Base-by-base conservation (phyloP, 2,329 filamentous ascomycete species). In the Aureobasidium melanogenum region DNA sequence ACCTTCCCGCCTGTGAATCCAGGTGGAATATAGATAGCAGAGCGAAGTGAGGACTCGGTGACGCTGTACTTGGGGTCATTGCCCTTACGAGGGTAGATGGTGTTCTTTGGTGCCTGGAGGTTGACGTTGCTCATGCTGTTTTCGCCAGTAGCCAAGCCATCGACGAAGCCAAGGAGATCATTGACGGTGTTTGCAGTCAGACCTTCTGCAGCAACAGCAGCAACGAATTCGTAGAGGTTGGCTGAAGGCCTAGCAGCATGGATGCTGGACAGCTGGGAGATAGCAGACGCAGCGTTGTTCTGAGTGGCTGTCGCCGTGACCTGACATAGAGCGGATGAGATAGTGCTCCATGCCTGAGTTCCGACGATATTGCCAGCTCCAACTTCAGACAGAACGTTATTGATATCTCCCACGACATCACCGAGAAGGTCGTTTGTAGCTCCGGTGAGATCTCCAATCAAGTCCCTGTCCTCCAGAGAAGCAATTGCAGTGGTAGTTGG, bases 21-120 rank as follows among this genome's bases (percentile, higher is more conserved):
- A 0, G 72, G 46, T 1, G 82, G 80, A 47, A 83, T 81, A 67
- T 77, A 76, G 57, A 84, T 81, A 2, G 77, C 81, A n/a, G 74
- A 68, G 28, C 80, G 77, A 17, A 84, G 74, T 10, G 70, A 66
- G 0, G 66, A 62, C 66, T 84, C 81, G 0, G 73, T 66, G 3
- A 82, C 62, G 0, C 74, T 75, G 68, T 82, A 84, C 0, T 76
- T 73, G 0, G 80, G 77, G 66, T 84, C 81, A 10, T 47, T 34
- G 2, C 62, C 67, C 43, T 69, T 70, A 63, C 71, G 72, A 1
- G 75, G 77, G 43, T 73, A 80, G 22, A 76, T 72, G 6, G 64
- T 30, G 3, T 55, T 50, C 15, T 56, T 55, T 17, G 71, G 71
- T 14, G 63, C 59, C 7, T 54, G 55, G 4, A 64, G 52, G 57